Conservation (phyloP, 306 rosid genomes). For the Cicer arietinum region DNA sequence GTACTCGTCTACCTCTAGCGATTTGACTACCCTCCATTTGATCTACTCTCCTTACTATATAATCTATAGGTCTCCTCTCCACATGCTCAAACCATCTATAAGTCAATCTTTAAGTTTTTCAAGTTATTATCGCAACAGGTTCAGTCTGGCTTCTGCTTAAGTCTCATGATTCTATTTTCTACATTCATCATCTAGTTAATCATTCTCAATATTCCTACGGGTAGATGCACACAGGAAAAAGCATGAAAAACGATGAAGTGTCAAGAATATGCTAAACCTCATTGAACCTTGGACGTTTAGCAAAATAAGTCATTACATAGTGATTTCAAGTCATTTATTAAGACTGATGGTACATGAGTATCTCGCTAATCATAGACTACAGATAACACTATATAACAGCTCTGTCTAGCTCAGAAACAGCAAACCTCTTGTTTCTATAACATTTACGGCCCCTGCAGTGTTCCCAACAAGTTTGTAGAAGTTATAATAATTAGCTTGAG, state of each 20-base stretch:
- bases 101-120: neutral
- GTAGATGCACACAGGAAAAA: neutral
- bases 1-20: too few species aligned
- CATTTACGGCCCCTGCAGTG: neutral
- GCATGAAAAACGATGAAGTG: neutral
- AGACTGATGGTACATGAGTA: neutral
- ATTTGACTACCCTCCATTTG: too few species aligned
- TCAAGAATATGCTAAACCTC: neutral
- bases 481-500: neutral
- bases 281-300: neutral
- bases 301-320: neutral
- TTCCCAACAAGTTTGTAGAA: neutral
- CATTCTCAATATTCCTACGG: conserved; percentile 5
- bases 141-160: neutral
- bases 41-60: too few species aligned
- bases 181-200: neutral
- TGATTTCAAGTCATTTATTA: neutral
- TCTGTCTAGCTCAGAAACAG: neutral
- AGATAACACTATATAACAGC: neutral
- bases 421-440: neutral
- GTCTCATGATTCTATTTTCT: neutral
- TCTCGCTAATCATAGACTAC: neutral
- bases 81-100: too few species aligned
- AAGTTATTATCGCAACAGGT: neutral
- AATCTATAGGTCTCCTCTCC: too few species aligned